These are phyloP conservation scores for Bullera alba DNA, from an alignment of 768 basidiomycete genomes.

Conservation along the genomic window DNA sequence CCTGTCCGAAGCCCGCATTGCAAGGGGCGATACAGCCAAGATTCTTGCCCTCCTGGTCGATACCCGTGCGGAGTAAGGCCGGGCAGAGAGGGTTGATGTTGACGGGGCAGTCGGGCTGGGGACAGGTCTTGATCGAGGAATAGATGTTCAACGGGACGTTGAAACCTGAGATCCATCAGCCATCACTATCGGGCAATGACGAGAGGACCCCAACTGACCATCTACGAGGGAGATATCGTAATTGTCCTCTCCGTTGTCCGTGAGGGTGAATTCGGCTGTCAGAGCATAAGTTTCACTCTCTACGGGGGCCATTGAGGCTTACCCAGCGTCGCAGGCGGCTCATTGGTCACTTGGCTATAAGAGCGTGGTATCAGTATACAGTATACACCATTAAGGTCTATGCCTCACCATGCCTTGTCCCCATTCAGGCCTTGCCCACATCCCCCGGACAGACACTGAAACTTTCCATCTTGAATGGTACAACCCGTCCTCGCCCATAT, in stretches of 20 bases:
- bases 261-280: constrained; percentile 28
- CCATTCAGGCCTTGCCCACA: constrained; percentile 13
- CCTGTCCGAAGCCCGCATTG: constrained; percentile 19
- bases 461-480: constrained; percentile 4
- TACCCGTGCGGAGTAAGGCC: constrained; percentile 8
- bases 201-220: constrained; percentile 5
- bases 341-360: constrained; percentile 5
- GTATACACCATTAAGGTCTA: neutral
- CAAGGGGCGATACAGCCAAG: constrained; percentile 17
- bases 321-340: constrained; percentile 20
- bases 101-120: constrained; percentile 6
- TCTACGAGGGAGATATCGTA: constrained; percentile 26
- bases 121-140: constrained; percentile 4
- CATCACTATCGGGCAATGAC: neutral
- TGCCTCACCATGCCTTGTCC: constrained; percentile 14
- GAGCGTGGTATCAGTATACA: neutral
- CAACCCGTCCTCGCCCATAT: constrained; percentile 30
- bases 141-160: constrained; percentile 22
- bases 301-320: neutral
- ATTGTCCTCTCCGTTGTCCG: constrained; percentile 9
- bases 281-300: neutral
- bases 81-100: constrained; percentile 28
- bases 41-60: constrained; percentile 16
- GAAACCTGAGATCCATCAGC: constrained; percentile 18
- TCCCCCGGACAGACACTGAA: constrained; percentile 18